phyloP scores from a whole-genome alignment of 768 basidiomycete species.

The Candolleomyces eurysporus region DNA sequence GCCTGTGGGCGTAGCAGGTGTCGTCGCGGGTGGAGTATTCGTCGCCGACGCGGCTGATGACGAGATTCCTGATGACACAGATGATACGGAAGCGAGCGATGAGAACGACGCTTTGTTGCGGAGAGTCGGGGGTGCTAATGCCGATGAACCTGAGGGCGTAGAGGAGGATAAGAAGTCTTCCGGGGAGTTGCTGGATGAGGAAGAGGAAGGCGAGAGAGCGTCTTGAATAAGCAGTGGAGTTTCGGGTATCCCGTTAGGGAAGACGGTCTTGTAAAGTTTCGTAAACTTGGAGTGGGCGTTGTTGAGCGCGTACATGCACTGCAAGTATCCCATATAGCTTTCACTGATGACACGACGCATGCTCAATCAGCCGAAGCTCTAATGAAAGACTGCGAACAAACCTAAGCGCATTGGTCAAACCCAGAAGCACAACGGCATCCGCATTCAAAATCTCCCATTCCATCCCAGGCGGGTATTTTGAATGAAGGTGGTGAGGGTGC shows the following conservation, averaged over 20 bases:
- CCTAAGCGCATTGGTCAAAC: constrained; percentile 70
- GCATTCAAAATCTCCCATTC: constrained; percentile 80
- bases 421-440: constrained; percentile 68
- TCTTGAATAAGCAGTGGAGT: too few relatives aligned
- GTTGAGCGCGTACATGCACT: constrained; percentile 68
- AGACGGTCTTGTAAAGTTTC: constrained; percentile 69
- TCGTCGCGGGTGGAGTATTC: constrained; percentile 4
- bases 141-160: too few relatives aligned
- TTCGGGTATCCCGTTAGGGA: constrained; percentile 55
- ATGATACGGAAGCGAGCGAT: constrained; percentile 20
- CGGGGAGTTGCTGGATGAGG: constrained; percentile 27
- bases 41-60: not conserved
- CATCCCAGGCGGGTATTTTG: constrained; percentile 54
- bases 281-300: constrained; percentile 75
- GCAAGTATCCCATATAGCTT: constrained; percentile 75
- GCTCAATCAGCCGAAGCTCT: not conserved
- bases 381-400: constrained; percentile 25
- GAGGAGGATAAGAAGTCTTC: constrained; percentile 1
- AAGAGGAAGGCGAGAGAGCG: constrained; percentile 25
- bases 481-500: constrained; percentile 24
- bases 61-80: constrained; percentile 18
- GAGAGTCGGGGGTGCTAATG: constrained; percentile 9
- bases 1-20: constrained; percentile 3
- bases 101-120: constrained; percentile 18
- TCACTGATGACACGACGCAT: constrained; percentile 44